Base-by-base conservation (phyloP, 129 eudicot genomes). In the Flaveria robusta region DNA sequence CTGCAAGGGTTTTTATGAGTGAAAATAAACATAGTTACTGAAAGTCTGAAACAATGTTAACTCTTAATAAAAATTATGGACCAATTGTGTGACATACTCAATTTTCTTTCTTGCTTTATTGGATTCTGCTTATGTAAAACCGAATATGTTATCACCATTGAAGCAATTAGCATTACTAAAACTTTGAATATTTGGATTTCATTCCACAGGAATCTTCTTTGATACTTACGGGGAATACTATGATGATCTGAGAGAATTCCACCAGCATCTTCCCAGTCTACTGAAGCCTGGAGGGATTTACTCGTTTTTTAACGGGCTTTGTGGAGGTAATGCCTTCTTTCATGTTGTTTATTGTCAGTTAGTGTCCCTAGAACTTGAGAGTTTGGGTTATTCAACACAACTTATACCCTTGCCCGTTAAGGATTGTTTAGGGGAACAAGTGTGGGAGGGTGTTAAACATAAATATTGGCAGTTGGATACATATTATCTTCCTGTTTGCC, bases 191-290 rank as follows among this genome's bases (percentile, higher is more conserved):
- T 52, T 20, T 73, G 70, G 70, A 74, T 72, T 58, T 42, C 27
- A 70, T 27, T 75, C 11, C 45, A 42, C 84, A 93, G 98, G 98
- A 55, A 94, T 94, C 67, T 91, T 94, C 84, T 94, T 94, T 70
- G 99, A 94, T 81, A 94, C 99, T 46, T 94, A 94, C 54, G 99
- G 99, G 51, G 99, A 94, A 86, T 94, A 94, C 81, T 94, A 94
- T 49, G 99, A 94, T 72, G 99, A 94, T 81, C 74, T 94, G 88
- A 86, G 96, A 83, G 96, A 94, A 70, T 94, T 94, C 82, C 97
- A 94, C 41, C 93, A 86, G 46, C 96, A 94, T 91, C 96, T 94
- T 75, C 96, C 94, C 10, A 23, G 58, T 52, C 60, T 94, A 23
- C 82, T 94, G 85, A 94, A 94, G 82, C 87, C 99, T 34, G 97